Conservation (phyloP, 2,329 filamentous ascomycete species). For the Diplodia mutila region DNA sequence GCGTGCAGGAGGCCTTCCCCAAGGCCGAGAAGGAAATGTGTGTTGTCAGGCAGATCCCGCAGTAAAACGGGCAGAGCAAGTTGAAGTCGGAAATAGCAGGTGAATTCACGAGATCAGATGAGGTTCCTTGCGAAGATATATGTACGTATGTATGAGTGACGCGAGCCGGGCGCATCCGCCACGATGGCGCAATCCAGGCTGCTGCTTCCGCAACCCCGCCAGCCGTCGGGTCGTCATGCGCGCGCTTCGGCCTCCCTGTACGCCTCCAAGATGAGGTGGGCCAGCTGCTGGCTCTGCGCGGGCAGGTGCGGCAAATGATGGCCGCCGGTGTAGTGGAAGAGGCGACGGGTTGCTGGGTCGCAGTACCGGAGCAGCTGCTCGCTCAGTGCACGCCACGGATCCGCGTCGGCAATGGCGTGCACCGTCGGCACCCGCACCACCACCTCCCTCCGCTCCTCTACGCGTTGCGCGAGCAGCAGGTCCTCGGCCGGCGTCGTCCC, state of each 20-base stretch:
- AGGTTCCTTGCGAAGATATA: not conserved
- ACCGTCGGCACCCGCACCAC: conserved; percentile 38
- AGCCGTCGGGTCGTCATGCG: not conserved
- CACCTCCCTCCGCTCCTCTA: conserved; percentile 30
- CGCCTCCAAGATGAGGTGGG: conserved; percentile 33
- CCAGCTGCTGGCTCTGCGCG: conserved; percentile 39
- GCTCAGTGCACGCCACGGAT: conserved; percentile 42
- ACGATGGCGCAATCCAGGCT: not conserved
- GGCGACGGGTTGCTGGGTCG: conserved; percentile 32
- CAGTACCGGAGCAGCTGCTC: conserved; percentile 36
- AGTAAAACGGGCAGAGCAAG: not conserved
- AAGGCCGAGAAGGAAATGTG: conserved; percentile 18
- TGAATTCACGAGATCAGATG: not conserved
- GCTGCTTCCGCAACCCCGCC: not conserved
- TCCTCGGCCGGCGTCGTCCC: conserved; percentile 29
- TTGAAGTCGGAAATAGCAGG: not conserved
- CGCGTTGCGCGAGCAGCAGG: conserved; percentile 33
- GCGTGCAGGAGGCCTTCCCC: conserved; percentile 29
- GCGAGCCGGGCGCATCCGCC: not conserved
- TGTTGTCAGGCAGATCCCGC: conserved; percentile 2
- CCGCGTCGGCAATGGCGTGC: conserved; percentile 39
- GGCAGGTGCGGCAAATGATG: conserved; percentile 41
- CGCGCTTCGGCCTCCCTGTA: conserved; percentile 14
- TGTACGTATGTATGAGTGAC: no score
- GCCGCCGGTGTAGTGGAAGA: conserved; percentile 38